Evolutionary conservation across 208 protist genomes (phyloP).

Genomic region (Leishmania amazonensis): DNA sequence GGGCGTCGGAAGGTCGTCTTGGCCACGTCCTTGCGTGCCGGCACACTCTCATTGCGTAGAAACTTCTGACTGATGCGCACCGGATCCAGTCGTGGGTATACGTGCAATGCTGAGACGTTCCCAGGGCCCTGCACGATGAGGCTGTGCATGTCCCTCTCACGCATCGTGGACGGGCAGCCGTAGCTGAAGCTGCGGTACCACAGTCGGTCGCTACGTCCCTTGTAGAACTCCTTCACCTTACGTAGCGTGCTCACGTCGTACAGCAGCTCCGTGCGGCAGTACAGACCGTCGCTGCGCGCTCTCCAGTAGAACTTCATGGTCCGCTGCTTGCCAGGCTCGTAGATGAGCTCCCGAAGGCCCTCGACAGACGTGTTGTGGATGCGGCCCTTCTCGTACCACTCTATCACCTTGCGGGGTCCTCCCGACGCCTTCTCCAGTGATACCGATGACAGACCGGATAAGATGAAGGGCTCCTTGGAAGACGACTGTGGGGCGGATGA

Average conservation of each 20-base stretch:
- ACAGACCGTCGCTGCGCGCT: slow-evolving; percentile 85
- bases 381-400: slow-evolving; percentile 84
- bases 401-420: slow-evolving; percentile 38
- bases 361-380: slow-evolving; percentile 65
- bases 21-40: slow-evolving; percentile 62
- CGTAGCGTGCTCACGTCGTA: slow-evolving; percentile 57
- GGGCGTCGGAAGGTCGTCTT: slow-evolving; percentile 77
- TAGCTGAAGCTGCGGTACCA: slow-evolving; percentile 84
- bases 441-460: slow-evolving; percentile 4
- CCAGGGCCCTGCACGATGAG: slow-evolving; percentile 30
- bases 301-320: slow-evolving; percentile 88
- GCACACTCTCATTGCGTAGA: slow-evolving; percentile 44
- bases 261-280: slow-evolving; percentile 76
- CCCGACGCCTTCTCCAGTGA: slow-evolving; percentile 13
- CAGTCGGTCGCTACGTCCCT: slow-evolving; percentile 68
- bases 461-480: slow-evolving; percentile 16
- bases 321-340: slow-evolving; percentile 65
- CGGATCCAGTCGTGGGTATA: slow-evolving; percentile 70
- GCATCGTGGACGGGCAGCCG: slow-evolving; percentile 37
- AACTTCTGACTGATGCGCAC: slow-evolving; percentile 89
- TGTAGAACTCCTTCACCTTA: slow-evolving; percentile 90
- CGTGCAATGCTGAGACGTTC: slow-evolving; percentile 32
- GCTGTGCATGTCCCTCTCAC: slow-evolving; percentile 38
- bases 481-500: slow-evolving; percentile 3
- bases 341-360: slow-evolving; percentile 68